Conservation (phyloP, 305 asterid species). For the Solanum hybrid region DNA sequence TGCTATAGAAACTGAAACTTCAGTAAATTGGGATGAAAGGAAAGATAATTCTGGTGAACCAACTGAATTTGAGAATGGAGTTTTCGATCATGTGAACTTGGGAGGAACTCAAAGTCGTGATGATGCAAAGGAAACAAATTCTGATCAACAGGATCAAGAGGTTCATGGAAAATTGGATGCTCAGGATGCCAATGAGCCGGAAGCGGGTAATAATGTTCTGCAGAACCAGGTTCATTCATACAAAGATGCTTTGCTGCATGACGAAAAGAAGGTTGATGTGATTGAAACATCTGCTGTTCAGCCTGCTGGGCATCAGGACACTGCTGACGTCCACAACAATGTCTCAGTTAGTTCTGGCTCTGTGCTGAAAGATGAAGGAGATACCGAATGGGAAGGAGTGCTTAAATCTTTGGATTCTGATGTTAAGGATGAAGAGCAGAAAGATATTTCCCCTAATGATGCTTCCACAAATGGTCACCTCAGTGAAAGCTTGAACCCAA, state of each 20-base stretch:
- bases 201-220: constrained; percentile 20
- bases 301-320: constrained; percentile 18
- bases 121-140: constrained; percentile 7
- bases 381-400: constrained; percentile 16
- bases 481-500: background rate
- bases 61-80: constrained; percentile 23
- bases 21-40: constrained; percentile 17
- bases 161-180: constrained; percentile 19
- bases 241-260: constrained; percentile 21
- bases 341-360: constrained; percentile 15
- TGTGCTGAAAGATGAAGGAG: constrained; percentile 18
- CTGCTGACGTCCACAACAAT: constrained; percentile 14
- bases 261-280: constrained; percentile 13
- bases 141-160: constrained; percentile 8
- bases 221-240: constrained; percentile 23
- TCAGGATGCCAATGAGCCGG: constrained; percentile 28
- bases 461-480: constrained; percentile 9
- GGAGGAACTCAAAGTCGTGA: constrained; percentile 28
- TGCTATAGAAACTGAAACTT: constrained; percentile 23
- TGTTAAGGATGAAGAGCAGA: constrained; percentile 27
- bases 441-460: constrained; percentile 17
- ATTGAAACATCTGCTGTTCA: constrained; percentile 11
- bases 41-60: constrained; percentile 16
- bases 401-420: constrained; percentile 17
- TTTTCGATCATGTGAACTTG: constrained; percentile 19